Evolutionary conservation across 768 basidiomycete genomes (phyloP).

Genomic region (Lactarius akahatsu): DNA sequence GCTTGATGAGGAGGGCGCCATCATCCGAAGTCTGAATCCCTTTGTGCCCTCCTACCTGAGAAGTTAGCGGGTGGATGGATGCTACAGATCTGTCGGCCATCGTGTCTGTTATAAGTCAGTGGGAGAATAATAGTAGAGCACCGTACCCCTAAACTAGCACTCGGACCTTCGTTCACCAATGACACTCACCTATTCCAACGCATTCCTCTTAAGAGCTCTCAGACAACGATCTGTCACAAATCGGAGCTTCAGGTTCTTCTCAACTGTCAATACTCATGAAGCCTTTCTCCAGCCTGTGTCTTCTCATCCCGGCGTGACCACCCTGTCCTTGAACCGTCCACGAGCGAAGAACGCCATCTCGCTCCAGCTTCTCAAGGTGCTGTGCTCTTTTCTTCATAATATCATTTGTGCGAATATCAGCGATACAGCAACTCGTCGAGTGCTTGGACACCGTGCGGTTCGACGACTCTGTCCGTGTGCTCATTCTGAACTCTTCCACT

Average conservation of each 20-base stretch:
- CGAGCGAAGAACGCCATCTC: constrained; percentile 28
- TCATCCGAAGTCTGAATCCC: constrained; percentile 72
- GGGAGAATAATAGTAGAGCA: background rate
- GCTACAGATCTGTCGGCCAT: constrained; percentile 10
- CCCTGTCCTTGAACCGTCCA: constrained; percentile 27
- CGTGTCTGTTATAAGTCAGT: background rate
- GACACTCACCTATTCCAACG: constrained; percentile 13
- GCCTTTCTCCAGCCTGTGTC: constrained; percentile 23
- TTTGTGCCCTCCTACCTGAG: constrained; percentile 81
- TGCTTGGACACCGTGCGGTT: constrained; percentile 17
- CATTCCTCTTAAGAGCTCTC: constrained; percentile 2
- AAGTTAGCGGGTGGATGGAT: constrained; percentile 35
- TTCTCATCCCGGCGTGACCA: constrained; percentile 21
- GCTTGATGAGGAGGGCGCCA: constrained; percentile 79
- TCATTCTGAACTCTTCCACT: constrained; percentile 80
- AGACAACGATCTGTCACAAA: constrained; percentile 1
- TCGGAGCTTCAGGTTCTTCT: constrained; percentile 15
- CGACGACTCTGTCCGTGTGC: constrained; percentile 69
- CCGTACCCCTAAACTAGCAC: background rate
- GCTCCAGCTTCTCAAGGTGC: constrained; percentile 27
- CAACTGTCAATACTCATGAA: constrained; percentile 21
- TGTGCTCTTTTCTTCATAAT: background rate
- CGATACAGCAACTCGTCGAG: constrained; percentile 22
- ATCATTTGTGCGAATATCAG: background rate
- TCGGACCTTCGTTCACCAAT: background rate